phyloP scores from a whole-genome alignment of 257 asterid genomes.

The Primulina tabacum region DNA sequence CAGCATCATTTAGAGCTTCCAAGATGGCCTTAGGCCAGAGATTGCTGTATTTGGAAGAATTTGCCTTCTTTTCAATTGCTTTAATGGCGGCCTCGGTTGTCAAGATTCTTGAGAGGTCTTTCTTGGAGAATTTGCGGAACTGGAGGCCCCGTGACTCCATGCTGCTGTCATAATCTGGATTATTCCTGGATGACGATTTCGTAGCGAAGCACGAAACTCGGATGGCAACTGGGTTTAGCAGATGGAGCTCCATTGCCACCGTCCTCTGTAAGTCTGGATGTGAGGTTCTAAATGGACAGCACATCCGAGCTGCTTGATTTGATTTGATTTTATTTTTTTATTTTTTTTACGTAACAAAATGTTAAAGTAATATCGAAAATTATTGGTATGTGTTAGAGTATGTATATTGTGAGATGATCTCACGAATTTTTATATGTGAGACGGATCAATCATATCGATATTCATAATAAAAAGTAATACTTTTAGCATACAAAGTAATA shows the following conservation, averaged over 20 bases:
- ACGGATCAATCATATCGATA: no score
- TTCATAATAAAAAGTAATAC: no score
- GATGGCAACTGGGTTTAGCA: conserved; percentile 28
- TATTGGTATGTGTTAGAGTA: no score
- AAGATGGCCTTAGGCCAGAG: conserved; percentile 82
- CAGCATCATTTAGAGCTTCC: conserved; percentile 75
- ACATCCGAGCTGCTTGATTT: no score
- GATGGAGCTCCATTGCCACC: conserved; percentile 32
- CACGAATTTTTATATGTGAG: no score
- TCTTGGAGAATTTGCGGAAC: conserved; percentile 45
- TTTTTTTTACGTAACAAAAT: no score
- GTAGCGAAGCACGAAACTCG: conserved; percentile 29
- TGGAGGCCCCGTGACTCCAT: conserved; percentile 36
- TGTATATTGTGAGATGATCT: no score
- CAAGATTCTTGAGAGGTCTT: conserved; percentile 61
- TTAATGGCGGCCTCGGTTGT: conserved; percentile 72
- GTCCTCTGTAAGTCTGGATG: no score
- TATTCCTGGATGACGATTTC: conserved; percentile 35
- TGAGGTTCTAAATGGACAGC: no score
- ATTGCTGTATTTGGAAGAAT: conserved; percentile 66
- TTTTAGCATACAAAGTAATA: no score
- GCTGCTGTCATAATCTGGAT: conserved; percentile 22
- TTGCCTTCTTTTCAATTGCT: conserved; percentile 63
- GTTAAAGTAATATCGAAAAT: no score
- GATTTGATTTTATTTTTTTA: no score